Evolutionary conservation across 257 asterid species (phyloP), one percentile per base, ranked within the genome.

Genomic region (Capsicum pubescens): DNA sequence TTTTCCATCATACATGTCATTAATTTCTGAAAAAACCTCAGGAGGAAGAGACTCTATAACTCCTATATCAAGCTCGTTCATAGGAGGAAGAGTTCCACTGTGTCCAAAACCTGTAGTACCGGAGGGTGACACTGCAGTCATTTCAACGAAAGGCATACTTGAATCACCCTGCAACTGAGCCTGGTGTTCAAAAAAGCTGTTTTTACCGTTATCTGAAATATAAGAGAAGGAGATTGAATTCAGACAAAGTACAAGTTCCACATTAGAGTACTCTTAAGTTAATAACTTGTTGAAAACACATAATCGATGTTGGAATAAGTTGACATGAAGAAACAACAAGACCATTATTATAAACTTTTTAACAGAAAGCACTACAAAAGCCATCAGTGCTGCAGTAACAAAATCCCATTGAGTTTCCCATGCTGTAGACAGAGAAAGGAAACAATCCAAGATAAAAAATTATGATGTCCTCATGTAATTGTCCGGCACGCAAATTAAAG

Each of bases 21-120:
- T 91, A 64, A 97, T 92, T 86, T 96, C 99, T 72, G 98, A 88
- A 86, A 95, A 82, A 80, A 97, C 90, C 77, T 95, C 97, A 71
- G 92, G 97, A 84, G 99, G 99, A 82, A 97, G 98, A 88, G 91
- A 89, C 90, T 92, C 95, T 85, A 97, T 83, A 87, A 97, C 97
- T 80, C 91, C 91, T 83, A 97, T 82, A 87, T 96, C 98, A 80
- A 96, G 93, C 85, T 94, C 98, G 71, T 90, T 89, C 79, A 97
- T 88, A 87, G 93, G 93, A 89, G 99, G 99, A 85, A 92, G 97
- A 84, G 84, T 83, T 74, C 93, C 82, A 55, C 80, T 84, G 70
- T 14, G 91, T 32, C 87, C 69, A 84, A 57, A 60, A 89, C 86
- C 83, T 82, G 84, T 68, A 88, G 74, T 94, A 87, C 91, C 88